These are phyloP conservation scores for Cladophialophora carrionii DNA, from an alignment of 2,329 filamentous ascomycete species.

Conservation along the genomic window DNA sequence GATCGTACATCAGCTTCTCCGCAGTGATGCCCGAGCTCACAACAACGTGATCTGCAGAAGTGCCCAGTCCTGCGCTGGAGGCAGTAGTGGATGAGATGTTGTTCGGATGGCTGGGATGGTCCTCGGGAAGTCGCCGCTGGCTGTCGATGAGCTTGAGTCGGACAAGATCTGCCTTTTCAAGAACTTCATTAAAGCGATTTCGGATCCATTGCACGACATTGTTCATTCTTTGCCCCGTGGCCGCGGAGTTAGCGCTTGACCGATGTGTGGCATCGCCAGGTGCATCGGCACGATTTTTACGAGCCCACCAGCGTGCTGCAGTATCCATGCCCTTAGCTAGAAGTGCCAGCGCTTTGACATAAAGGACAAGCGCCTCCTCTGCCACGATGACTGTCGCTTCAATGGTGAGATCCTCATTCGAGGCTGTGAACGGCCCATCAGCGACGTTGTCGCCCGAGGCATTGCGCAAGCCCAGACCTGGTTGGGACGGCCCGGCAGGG, in stretches of 20 bases:
- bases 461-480: slow-evolving; percentile 43
- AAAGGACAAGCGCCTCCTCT: slow-evolving; percentile 92
- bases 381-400: slow-evolving; percentile 86
- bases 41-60: slow-evolving; percentile 75
- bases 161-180: slow-evolving; percentile 96
- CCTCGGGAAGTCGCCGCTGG: slow-evolving; percentile 78
- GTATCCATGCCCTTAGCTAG: slow-evolving; percentile 95
- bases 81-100: slow-evolving; percentile 69
- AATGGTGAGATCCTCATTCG: slow-evolving; percentile 74
- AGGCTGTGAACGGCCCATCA: slow-evolving; percentile 45
- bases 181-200: slow-evolving; percentile 89
- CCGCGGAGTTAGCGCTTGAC: slow-evolving; percentile 53
- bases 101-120: slow-evolving; percentile 82
- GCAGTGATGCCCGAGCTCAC: slow-evolving; percentile 88
- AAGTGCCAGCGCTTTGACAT: slow-evolving; percentile 89
- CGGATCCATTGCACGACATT: slow-evolving; percentile 95
- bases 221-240: slow-evolving; percentile 74
- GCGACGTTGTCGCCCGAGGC: slow-evolving; percentile 39
- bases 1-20: slow-evolving; percentile 97
- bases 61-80: slow-evolving; percentile 61
- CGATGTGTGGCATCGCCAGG: slow-evolving; percentile 50
- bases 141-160: slow-evolving; percentile 83
- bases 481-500: slow-evolving; percentile 74
- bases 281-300: slow-evolving; percentile 70
- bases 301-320: slow-evolving; percentile 87